Base-by-base conservation (phyloP, 2,329 filamentous ascomycete species). In the Zymoseptoria passerinii region DNA sequence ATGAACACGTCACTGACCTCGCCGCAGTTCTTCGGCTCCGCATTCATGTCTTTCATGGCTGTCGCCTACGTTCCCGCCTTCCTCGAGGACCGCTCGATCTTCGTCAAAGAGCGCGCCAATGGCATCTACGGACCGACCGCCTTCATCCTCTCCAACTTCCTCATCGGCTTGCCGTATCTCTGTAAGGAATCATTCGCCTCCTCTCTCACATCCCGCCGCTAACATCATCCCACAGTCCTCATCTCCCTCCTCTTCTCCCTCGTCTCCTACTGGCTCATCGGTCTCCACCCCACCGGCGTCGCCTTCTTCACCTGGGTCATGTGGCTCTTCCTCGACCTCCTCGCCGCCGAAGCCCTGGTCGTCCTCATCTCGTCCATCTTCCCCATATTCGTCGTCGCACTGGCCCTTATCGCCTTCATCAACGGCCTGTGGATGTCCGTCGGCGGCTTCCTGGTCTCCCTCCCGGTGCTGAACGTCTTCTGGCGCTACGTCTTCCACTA, bases 351-450 rank as follows among this genome's bases (percentile, higher is more conserved):
- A 73, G 87, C 87, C 0, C 82, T 95, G 0, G 89, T 95, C 23
- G 88, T 95, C 2, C 78, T 95, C 28, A 77, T 94, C 20, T 83
- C 85, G 0, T 83, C 81, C 1, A 71, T 94, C 1, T 85, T 91
- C 63, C 89, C 89, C 0, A 87, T 85, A 61, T 95, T 95, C 64
- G 90, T 95, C 53, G 82, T 92, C 50, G 79, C 88, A 0, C 82
- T 95, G 0, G 90, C 90, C 0, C 77, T 90, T 1, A 88, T 88
- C 0, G 90, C 90, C 0, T 95, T 95, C 68, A 87, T 88, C 20
- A 95, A 95, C 72, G 90, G 63, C 0, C 77, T 95, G 6, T 95
- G 90, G 90, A 95, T 95, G 90, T 85, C 82, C 54, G 88, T 92
- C 1, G 84, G 86, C 55, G 90, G 90, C 0, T 95, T 95, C 75